phyloP scores from a whole-genome alignment of 148 eudicot species.

The Dysphania ambrosioides region DNA sequence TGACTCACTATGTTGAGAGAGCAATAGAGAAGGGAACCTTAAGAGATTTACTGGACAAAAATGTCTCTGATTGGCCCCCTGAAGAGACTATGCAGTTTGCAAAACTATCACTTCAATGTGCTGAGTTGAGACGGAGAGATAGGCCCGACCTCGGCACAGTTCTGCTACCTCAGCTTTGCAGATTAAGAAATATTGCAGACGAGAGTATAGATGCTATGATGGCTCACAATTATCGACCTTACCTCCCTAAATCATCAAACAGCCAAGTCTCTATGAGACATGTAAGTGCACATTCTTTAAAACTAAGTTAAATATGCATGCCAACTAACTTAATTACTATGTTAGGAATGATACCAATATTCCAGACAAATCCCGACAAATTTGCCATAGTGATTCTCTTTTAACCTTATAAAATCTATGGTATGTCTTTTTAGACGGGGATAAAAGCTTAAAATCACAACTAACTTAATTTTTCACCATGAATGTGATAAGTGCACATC shows the following conservation, averaged over 20 bases:
- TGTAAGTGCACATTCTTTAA: constrained; percentile 32
- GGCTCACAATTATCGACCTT: constrained; percentile 13
- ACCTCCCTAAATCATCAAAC: constrained; percentile 26
- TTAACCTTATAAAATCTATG: no score
- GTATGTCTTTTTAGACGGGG: no score
- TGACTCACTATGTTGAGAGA: constrained; percentile 56
- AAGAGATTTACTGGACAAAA: constrained; percentile 51
- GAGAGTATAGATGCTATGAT: constrained; percentile 36
- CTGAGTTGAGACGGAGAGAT: constrained; percentile 75
- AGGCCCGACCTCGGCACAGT: constrained; percentile 77
- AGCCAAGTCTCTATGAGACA: constrained; percentile 38
- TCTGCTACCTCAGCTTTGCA: constrained; percentile 60
- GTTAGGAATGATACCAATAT: no score
- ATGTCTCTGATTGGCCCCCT: constrained; percentile 68
- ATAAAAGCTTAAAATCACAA: no score
- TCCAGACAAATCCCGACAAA: no score
- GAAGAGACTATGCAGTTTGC: constrained; percentile 67
- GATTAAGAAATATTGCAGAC: constrained; percentile 53
- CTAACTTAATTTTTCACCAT: no score
- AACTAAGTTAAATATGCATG: no score
- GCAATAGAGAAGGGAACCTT: constrained; percentile 68
- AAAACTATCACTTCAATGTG: constrained; percentile 58
- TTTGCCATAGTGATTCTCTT: no score
- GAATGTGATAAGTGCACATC: no score
- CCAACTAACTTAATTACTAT: no score